A percentile compares a stretch with the other conserved stretches of the same genome.
phyloP scores from a whole-genome alignment of 345 rosid genomes.

The Cardamine chenopodiifolia region DNA sequence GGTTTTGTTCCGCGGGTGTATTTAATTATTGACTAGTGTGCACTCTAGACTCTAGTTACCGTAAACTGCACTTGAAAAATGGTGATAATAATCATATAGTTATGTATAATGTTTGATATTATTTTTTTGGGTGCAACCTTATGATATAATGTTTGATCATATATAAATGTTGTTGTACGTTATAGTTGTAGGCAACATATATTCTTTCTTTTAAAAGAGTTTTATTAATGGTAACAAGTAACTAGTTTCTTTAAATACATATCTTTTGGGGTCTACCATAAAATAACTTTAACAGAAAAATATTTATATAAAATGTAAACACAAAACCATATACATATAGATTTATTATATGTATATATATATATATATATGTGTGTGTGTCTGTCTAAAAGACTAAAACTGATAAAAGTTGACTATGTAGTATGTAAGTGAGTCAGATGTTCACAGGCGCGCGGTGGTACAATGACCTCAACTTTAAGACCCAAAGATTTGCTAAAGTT shows the following conservation, averaged over 20 bases:
- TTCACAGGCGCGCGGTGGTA: not conserved
- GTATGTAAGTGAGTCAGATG: not conserved
- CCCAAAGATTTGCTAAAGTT: not conserved
- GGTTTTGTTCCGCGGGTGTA: slow-evolving; percentile 34
- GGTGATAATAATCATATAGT: slow-evolving; percentile 17
- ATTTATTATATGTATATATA: too few species aligned
- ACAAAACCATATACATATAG: not conserved
- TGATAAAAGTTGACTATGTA: not conserved
- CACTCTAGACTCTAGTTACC: slow-evolving; percentile 24
- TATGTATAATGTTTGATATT: not conserved
- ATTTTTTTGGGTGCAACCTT: not conserved
- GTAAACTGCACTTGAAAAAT: slow-evolving; percentile 23
- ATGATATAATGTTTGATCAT: slow-evolving; percentile 8
- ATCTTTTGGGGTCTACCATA: not conserved
- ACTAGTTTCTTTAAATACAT: not conserved
- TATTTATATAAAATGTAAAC: not conserved
- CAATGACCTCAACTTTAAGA: slow-evolving; percentile 14
- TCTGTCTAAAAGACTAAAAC: too few species aligned
- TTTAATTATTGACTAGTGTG: slow-evolving; percentile 41
- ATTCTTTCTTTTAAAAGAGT: slow-evolving; percentile 11
- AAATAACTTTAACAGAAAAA: not conserved
- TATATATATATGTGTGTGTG: not conserved
- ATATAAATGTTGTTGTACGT: slow-evolving; percentile 7
- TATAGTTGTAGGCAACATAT: slow-evolving; percentile 30
- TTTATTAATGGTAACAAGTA: slow-evolving; percentile 23